These are phyloP conservation scores for Phytophthora tubulina DNA, from an alignment of 352 stramenopile species.

Conservation along the genomic window DNA sequence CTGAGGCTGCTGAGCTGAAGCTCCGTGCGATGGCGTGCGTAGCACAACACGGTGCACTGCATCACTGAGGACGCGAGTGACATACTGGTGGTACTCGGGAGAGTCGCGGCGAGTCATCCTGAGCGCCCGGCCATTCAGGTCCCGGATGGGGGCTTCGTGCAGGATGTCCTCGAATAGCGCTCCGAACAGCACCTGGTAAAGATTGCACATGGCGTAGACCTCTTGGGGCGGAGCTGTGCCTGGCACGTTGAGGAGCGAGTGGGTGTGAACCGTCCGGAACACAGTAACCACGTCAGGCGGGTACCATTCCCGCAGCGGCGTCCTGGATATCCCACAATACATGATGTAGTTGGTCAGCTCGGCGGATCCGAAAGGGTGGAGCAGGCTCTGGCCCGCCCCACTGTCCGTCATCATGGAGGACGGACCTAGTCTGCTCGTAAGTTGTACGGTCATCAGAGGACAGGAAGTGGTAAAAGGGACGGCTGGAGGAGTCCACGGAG, in stretches of 20 bases:
- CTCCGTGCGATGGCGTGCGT: too few species aligned
- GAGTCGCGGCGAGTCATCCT: constrained; percentile 5
- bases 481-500: constrained; percentile 3
- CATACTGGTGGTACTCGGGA: neutral
- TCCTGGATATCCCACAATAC: neutral
- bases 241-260: neutral
- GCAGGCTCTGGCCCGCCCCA: constrained; percentile 4
- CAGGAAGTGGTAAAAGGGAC: constrained; percentile 19
- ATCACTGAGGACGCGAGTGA: neutral
- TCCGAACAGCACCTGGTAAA: neutral
- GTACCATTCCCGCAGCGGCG: neutral
- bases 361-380: constrained; percentile 11
- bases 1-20: neutral
- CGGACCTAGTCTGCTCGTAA: constrained; percentile 1
- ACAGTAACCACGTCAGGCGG: neutral
- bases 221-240: neutral
- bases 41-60: neutral
- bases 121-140: neutral
- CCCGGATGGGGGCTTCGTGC: neutral
- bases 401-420: constrained; percentile 17
- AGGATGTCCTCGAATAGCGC: neutral
- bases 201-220: neutral
- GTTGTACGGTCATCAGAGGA: constrained; percentile 9
- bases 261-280: neutral
- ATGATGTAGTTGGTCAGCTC: constrained; percentile 1